phyloP scores from a whole-genome alignment of 2,329 filamentous ascomycete genomes.

The Simplicillium sp. region DNA sequence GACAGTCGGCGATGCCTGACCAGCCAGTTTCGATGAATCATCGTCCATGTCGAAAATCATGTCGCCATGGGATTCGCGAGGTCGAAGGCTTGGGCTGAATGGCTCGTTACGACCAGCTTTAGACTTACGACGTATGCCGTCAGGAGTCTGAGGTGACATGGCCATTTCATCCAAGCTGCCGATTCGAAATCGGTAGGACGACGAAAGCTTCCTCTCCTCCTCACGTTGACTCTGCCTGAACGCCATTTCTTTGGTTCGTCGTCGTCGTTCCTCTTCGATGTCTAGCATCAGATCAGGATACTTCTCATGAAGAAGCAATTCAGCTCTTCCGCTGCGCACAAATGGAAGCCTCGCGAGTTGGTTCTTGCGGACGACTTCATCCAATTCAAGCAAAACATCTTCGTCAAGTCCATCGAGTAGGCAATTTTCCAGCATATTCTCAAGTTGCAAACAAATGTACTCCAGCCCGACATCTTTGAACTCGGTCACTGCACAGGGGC shows the following conservation, averaged over 20 bases:
- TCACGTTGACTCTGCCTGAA: constrained; percentile 55
- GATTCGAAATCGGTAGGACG: constrained; percentile 50
- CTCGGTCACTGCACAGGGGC: constrained; percentile 69
- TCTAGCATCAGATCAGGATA: constrained; percentile 54
- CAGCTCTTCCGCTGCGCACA: constrained; percentile 64
- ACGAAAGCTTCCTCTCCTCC: constrained; percentile 52
- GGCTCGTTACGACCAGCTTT: constrained; percentile 42
- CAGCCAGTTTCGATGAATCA: constrained; percentile 22
- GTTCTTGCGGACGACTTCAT: constrained; percentile 70
- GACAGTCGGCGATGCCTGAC: constrained; percentile 15
- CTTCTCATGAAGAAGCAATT: constrained; percentile 53
- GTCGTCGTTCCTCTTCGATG: constrained; percentile 58
- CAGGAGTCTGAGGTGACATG: constrained; percentile 28
- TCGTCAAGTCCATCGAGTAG: constrained; percentile 78
- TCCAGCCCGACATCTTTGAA: constrained; percentile 86
- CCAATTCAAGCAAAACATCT: constrained; percentile 72
- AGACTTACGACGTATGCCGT: constrained; percentile 36
- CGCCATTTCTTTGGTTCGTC: constrained; percentile 67
- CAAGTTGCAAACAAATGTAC: constrained; percentile 85
- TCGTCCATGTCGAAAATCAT: constrained; percentile 95
- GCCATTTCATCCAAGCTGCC: constrained; percentile 56
- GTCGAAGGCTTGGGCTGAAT: constrained; percentile 57
- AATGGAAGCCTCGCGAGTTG: constrained; percentile 72
- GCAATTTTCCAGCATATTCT: constrained; percentile 85
- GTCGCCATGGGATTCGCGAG: constrained; percentile 61